Base-by-base conservation (phyloP, 306 rosid species). In the Carpinus fangiana region DNA sequence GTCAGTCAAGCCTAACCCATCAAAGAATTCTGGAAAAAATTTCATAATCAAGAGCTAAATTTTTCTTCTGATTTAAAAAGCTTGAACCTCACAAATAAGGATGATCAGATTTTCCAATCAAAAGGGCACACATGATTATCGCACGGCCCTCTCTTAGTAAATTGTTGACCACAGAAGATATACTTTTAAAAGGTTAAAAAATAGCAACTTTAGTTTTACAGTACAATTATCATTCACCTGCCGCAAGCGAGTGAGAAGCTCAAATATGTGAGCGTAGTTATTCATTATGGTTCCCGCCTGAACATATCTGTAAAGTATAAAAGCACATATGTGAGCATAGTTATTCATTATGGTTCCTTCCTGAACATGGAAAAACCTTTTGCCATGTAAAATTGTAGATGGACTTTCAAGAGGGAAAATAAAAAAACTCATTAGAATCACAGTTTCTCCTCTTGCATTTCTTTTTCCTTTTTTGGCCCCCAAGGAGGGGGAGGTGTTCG, bases 231-330 rank as follows among this genome's bases (percentile, higher is more conserved):
- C 70, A 79, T 77, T 77, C 72, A 95, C 98, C 96, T 95, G 98
- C 34, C 98, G 90, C 80, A 95, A 87, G 21, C 97, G 87, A 18
- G 91, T 92, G 86, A 95, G 97, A 68, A 95, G 97, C 77, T 92
- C 98, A 89, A 95, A 95, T 85, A 92, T 89, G 89, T 95, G 98
- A 71, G 96, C 96, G 77, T 89, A 92, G 78, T 95, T 95, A 78
- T 91, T 87, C 82, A 82, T 77, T 76, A 90, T 51, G 46, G 91
- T 92, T 82, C 96, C 92, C 16, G 87, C 88, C 75, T 85, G 77
- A 0, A 93, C 84, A 83, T 91, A 95, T 59, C 98, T 95, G 88
- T 60, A 31, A 31, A 31, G 34, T 31, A 31, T 31, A 31, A 31
- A 31, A 2, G 3, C 34, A 31, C 34, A 95, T 85, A 92, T 88